phyloP scores from a whole-genome alignment of 257 asterid species.

The Penstemon newberryi region DNA sequence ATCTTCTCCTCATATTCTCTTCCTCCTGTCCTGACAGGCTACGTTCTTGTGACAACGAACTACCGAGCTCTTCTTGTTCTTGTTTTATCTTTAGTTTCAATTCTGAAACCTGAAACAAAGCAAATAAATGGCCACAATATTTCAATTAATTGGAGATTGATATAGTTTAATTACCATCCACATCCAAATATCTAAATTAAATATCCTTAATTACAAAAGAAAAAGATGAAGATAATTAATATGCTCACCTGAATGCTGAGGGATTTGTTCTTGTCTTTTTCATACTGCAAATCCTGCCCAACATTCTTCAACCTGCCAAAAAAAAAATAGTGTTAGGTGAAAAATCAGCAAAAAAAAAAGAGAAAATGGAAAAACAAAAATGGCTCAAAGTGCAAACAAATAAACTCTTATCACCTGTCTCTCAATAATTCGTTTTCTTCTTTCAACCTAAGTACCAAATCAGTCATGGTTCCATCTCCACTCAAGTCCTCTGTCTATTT shows the following conservation, averaged over 20 bases:
- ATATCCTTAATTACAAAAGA: not conserved
- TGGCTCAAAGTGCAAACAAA: not conserved
- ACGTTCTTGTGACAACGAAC: constrained; percentile 44
- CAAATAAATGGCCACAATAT: not conserved
- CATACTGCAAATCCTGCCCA: constrained; percentile 34
- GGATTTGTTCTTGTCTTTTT: constrained; percentile 31
- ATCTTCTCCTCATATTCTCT: constrained; percentile 42
- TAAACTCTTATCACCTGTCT: constrained; percentile 33
- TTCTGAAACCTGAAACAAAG: constrained; percentile 36
- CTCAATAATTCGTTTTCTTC: constrained; percentile 40
- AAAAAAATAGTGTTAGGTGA: not conserved
- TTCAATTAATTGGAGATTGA: not conserved
- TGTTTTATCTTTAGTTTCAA: constrained; percentile 30
- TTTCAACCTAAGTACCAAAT: constrained; percentile 30
- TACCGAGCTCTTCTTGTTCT: constrained; percentile 36
- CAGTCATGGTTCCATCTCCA: constrained; percentile 21
- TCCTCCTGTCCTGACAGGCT: constrained; percentile 46
- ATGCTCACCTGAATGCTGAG: constrained; percentile 42
- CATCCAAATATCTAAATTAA: no score
- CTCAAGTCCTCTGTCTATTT: constrained; percentile 33
- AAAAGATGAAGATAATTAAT: not conserved
- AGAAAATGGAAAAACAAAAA: not conserved
- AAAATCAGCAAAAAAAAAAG: not conserved
- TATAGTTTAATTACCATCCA: no score
- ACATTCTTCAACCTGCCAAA: constrained; percentile 40